phyloP scores from a whole-genome alignment of 129 eudicot genomes.

The Pittosporum tobira region DNA sequence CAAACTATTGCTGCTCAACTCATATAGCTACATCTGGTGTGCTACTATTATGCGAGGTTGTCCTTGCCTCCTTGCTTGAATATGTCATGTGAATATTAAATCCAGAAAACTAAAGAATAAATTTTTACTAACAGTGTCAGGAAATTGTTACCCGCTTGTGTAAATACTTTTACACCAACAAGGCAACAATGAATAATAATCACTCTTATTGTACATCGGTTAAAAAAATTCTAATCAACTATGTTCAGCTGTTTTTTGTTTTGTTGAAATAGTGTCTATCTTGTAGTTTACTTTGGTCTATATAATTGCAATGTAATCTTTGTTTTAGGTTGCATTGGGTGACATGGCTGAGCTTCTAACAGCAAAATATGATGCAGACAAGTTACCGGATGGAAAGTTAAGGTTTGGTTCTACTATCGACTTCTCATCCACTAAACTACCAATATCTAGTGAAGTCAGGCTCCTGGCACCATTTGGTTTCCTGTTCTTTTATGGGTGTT shows the following conservation, averaged over 20 bases:
- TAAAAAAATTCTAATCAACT: not conserved
- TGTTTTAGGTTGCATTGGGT: slow-evolving; percentile 81
- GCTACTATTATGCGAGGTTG: slow-evolving; percentile 90
- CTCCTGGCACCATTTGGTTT: not conserved
- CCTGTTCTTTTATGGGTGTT: no score
- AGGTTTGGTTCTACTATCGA: slow-evolving; percentile 34
- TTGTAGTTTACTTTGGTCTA: slow-evolving; percentile 1
- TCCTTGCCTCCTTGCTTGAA: slow-evolving; percentile 7
- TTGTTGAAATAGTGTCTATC: not conserved
- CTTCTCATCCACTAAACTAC: not conserved
- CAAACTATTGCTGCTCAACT: slow-evolving; percentile 72
- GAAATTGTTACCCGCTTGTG: no score
- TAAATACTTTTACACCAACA: no score
- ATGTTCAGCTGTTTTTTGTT: not conserved
- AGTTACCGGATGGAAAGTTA: slow-evolving; percentile 78
- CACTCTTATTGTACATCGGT: not conserved
- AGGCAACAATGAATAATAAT: no score
- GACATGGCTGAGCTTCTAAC: slow-evolving; percentile 77
- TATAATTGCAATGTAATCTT: not conserved
- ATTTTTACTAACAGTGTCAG: no score
- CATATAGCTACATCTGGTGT: slow-evolving; percentile 49
- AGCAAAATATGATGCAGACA: slow-evolving; percentile 67
- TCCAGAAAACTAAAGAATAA: no score
- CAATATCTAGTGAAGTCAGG: not conserved
- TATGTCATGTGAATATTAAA: no score